phyloP scores from a whole-genome alignment of 2,329 filamentous ascomycete species.

The Didymella pomorum region DNA sequence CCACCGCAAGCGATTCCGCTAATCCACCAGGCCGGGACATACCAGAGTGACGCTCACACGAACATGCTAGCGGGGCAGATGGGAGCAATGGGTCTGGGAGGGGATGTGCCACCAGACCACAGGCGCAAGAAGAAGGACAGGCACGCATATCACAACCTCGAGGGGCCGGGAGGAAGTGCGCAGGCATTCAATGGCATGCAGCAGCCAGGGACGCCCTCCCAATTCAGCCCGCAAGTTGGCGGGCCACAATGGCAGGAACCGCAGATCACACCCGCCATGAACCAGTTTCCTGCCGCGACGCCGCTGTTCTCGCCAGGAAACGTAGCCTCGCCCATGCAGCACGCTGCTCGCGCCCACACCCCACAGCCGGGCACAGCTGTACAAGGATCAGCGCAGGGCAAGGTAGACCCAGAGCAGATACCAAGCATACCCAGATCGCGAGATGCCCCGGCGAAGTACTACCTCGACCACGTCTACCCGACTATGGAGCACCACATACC shows the following conservation, averaged over 20 bases:
- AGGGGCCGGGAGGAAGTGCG: conserved; percentile 70
- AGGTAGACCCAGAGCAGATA: conserved; percentile 89
- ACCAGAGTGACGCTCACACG: conserved; percentile 47
- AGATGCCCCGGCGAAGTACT: conserved; percentile 83
- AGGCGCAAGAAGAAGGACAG: conserved; percentile 88
- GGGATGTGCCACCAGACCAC: conserved; percentile 54
- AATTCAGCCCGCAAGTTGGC: conserved; percentile 56
- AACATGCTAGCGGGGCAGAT: conserved; percentile 40
- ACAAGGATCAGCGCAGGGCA: conserved; percentile 69
- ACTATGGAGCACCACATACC: conserved; percentile 95
- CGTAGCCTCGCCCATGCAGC: conserved; percentile 48
- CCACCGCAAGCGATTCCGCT: conserved; percentile 46
- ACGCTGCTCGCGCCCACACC: conserved; percentile 44
- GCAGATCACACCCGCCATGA: conserved; percentile 57
- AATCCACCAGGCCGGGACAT: conserved; percentile 20
- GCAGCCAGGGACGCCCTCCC: conserved; percentile 62
- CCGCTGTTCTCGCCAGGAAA: conserved; percentile 60
- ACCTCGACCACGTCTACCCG: conserved; percentile 86
- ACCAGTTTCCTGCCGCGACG: conserved; percentile 69
- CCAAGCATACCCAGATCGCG: conserved; percentile 88
- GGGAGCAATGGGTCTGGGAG: conserved; percentile 40
- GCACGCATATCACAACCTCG: conserved; percentile 89
- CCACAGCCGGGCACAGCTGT: conserved; percentile 49
- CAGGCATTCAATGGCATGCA: conserved; percentile 75
- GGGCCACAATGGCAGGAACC: conserved; percentile 53